Conservation (phyloP, 805 yeast species). For the Candida sithepensis region DNA sequence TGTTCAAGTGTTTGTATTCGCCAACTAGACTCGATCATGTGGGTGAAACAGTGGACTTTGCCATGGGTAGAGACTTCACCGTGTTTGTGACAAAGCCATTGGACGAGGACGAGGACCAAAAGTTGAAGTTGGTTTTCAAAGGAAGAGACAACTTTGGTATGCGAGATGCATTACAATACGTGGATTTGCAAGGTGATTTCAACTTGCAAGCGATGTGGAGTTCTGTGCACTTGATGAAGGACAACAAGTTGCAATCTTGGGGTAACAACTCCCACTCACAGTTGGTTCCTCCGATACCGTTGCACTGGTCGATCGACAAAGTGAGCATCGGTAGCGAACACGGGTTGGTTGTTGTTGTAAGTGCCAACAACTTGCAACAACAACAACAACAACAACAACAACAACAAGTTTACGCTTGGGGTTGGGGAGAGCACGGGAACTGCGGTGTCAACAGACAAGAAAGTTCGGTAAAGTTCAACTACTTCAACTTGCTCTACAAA, state of each 20-base stretch:
- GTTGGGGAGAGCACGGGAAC: slow-evolving; percentile 99
- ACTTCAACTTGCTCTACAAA: slow-evolving; percentile 33
- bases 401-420: slow-evolving; percentile 68
- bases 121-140: slow-evolving; percentile 9
- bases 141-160: slow-evolving; percentile 35
- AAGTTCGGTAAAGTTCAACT: slow-evolving; percentile 36
- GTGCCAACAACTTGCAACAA: too few relatives aligned
- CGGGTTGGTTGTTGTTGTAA: too few relatives aligned
- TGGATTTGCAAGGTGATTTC: neutral
- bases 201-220: slow-evolving; percentile 69
- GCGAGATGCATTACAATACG: neutral
- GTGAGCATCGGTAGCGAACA: slow-evolving; percentile 81
- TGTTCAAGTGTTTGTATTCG: slow-evolving; percentile 21
- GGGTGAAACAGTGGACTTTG: slow-evolving; percentile 13
- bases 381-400: slow-evolving; percentile 27
- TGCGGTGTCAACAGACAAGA: slow-evolving; percentile 51
- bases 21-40: slow-evolving; percentile 16
- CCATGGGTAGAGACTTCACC: slow-evolving; percentile 61
- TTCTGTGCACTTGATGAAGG: slow-evolving; percentile 50
- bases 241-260: slow-evolving; percentile 37
- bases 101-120: slow-evolving; percentile 10
- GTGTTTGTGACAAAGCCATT: slow-evolving; percentile 24
- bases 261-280: slow-evolving; percentile 86
- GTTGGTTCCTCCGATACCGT: slow-evolving; percentile 14
- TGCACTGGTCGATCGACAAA: slow-evolving; percentile 11